These are phyloP conservation scores for Boletus sensibilis DNA, from an alignment of 768 basidiomycete species.

Conservation along the genomic window DNA sequence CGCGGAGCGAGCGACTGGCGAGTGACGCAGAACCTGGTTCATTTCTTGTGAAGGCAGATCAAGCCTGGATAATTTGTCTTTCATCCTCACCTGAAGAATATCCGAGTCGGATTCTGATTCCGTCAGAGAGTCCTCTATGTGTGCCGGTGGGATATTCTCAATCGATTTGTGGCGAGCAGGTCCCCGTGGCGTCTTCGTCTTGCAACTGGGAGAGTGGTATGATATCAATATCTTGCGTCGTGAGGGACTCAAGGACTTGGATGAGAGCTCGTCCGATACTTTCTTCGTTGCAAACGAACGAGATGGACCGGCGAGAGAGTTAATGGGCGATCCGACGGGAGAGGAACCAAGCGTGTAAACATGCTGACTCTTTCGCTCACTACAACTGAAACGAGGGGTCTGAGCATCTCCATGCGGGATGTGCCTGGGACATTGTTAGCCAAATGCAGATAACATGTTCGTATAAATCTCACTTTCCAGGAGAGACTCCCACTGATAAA, in stretches of 20 bases:
- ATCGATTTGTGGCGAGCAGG: conserved; percentile 1
- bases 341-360: not conserved
- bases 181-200: not conserved
- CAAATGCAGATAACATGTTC: not conserved
- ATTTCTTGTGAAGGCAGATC: not conserved
- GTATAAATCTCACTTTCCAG: conserved; percentile 18
- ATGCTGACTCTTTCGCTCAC: not conserved
- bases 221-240: not conserved
- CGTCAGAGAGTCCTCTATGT: conserved; percentile 30
- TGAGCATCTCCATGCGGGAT: not conserved
- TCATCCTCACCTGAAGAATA: conserved; percentile 10
- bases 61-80: not conserved
- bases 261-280: not conserved
- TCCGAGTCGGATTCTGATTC: conserved; percentile 31
- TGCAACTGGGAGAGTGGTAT: conserved; percentile 3
- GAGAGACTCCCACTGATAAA: not conserved
- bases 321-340: conserved; percentile 1
- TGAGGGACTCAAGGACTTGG: not conserved
- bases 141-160: conserved; percentile 1
- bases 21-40: not conserved
- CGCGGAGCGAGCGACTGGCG: not conserved
- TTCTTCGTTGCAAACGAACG: conserved; percentile 2
- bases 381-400: not conserved
- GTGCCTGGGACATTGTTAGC: conserved; percentile 15
- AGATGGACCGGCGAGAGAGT: not conserved